Percentiles rank a stretch among this genome's conserved stretches.
These are phyloP conservation scores for Tremella yokohamensis DNA, from an alignment of 768 basidiomycete species.

Conservation along the genomic window DNA sequence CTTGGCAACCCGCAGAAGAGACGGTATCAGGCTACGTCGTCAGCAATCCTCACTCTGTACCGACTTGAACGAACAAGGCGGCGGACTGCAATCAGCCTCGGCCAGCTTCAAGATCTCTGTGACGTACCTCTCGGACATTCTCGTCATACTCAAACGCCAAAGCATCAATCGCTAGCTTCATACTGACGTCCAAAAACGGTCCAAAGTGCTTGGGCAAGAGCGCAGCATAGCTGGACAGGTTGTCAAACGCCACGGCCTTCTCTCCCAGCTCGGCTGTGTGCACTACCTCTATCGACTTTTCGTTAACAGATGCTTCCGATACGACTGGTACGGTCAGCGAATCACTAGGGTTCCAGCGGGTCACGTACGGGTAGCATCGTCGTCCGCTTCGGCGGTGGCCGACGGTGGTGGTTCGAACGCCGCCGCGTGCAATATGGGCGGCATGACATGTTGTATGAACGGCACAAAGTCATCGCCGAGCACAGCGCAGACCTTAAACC, in stretches of 20 bases:
- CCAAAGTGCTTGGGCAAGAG: slow-evolving; percentile 21
- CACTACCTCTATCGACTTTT: neutral
- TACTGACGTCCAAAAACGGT: slow-evolving; percentile 21
- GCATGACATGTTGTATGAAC: slow-evolving; percentile 80
- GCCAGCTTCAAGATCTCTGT: neutral
- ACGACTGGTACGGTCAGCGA: too few species aligned
- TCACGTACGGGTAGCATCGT: too few species aligned
- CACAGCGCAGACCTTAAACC: slow-evolving; percentile 84
- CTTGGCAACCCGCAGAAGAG: slow-evolving; percentile 34
- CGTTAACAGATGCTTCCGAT: too few species aligned
- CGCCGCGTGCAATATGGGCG: slow-evolving; percentile 68
- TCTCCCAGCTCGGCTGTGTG: slow-evolving; percentile 28
- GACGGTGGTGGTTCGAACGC: slow-evolving; percentile 57
- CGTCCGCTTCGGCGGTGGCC: too few species aligned
- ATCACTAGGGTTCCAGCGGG: too few species aligned
- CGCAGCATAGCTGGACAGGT: slow-evolving; percentile 30
- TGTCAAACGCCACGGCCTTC: slow-evolving; percentile 32
- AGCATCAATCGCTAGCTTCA: slow-evolving; percentile 28
- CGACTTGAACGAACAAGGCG: slow-evolving; percentile 3
- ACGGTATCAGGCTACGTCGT: slow-evolving; percentile 24
- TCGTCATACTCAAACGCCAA: slow-evolving; percentile 19
- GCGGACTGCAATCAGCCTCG: slow-evolving; percentile 4
- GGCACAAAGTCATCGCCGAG: slow-evolving; percentile 81
- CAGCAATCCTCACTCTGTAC: neutral
- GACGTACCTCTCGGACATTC: slow-evolving; percentile 26